Evolutionary conservation across 179 eudicot genomes (phyloP).

Genomic region (Silene vulgaris): DNA sequence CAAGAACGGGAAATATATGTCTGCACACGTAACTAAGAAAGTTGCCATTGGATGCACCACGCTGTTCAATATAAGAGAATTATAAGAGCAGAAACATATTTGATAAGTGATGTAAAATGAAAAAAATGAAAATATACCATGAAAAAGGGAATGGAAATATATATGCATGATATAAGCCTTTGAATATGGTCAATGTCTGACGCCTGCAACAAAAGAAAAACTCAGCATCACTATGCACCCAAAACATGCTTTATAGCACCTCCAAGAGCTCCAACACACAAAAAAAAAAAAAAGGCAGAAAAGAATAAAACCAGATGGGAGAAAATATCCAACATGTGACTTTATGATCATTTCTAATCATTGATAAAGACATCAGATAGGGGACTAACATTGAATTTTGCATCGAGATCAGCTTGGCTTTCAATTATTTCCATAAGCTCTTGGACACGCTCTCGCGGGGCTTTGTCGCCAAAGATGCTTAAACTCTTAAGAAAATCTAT

Average conservation of each 20-base stretch:
- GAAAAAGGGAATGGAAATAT: slow-evolving; percentile 69
- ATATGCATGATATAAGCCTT: slow-evolving; percentile 65
- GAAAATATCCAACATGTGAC: neutral
- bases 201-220: slow-evolving; percentile 43
- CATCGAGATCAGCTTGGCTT: slow-evolving; percentile 95
- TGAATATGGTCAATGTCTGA: slow-evolving; percentile 77
- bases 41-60: slow-evolving; percentile 81
- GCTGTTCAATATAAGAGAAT: slow-evolving; percentile 34
- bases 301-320: neutral
- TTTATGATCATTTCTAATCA: neutral
- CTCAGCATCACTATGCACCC: neutral
- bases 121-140: slow-evolving; percentile 37
- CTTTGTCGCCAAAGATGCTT: slow-evolving; percentile 78
- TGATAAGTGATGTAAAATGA: neutral
- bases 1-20: slow-evolving; percentile 73
- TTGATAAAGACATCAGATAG: neutral
- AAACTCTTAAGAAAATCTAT: slow-evolving; percentile 85
- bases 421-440: slow-evolving; percentile 78
- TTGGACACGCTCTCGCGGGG: slow-evolving; percentile 75
- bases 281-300: neutral
- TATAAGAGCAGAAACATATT: neutral
- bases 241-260: neutral
- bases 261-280: neutral
- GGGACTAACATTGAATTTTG: slow-evolving; percentile 51
- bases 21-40: slow-evolving; percentile 65